Percentiles rank a stretch among this genome's conserved stretches.
Evolutionary conservation across 805 yeast genomes (phyloP).

Genomic region (Ogataea salicorniae): DNA sequence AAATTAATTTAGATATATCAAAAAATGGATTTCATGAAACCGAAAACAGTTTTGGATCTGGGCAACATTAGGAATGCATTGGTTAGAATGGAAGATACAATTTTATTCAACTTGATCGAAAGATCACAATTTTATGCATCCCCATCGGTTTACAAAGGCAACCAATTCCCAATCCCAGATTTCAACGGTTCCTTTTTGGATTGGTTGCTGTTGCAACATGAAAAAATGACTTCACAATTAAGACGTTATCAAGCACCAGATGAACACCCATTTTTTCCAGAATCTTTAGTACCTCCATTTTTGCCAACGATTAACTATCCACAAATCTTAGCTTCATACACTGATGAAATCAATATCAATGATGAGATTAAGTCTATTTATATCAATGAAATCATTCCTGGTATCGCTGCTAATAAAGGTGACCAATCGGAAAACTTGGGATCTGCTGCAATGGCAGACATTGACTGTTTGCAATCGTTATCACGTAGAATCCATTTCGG

Average conservation of each 20-base stretch:
- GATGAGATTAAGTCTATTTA: slow-evolving; percentile 61
- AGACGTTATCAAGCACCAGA: slow-evolving; percentile 94
- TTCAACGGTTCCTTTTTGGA: slow-evolving; percentile 79
- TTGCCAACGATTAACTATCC: slow-evolving; percentile 77
- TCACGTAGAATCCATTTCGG: slow-evolving; percentile 96
- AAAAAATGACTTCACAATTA: slow-evolving; percentile 68
- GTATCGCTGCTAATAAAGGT: slow-evolving; percentile 57
- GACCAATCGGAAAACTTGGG: slow-evolving; percentile 87
- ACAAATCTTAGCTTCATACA: slow-evolving; percentile 65
- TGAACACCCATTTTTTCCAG: slow-evolving; percentile 84
- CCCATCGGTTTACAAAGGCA: slow-evolving; percentile 63
- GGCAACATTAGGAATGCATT: slow-evolving; percentile 78
- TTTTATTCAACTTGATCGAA: slow-evolving; percentile 87
- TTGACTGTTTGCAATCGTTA: slow-evolving; percentile 80
- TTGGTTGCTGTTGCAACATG: slow-evolving; percentile 76
- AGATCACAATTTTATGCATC: slow-evolving; percentile 81
- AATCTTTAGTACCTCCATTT: slow-evolving; percentile 54
- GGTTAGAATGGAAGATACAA: slow-evolving; percentile 94
- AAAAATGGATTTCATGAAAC: slow-evolving; percentile 76
- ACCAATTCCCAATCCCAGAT: slow-evolving; percentile 55
- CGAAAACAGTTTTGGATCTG: slow-evolving; percentile 75
- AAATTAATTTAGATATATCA: not conserved
- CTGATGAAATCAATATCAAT: slow-evolving; percentile 74
- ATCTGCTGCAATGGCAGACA: slow-evolving; percentile 78
- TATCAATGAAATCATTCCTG: slow-evolving; percentile 69